These are phyloP conservation scores for Penicillium sp. DNA, from an alignment of 2,329 filamentous ascomycete species.

Conservation along the genomic window DNA sequence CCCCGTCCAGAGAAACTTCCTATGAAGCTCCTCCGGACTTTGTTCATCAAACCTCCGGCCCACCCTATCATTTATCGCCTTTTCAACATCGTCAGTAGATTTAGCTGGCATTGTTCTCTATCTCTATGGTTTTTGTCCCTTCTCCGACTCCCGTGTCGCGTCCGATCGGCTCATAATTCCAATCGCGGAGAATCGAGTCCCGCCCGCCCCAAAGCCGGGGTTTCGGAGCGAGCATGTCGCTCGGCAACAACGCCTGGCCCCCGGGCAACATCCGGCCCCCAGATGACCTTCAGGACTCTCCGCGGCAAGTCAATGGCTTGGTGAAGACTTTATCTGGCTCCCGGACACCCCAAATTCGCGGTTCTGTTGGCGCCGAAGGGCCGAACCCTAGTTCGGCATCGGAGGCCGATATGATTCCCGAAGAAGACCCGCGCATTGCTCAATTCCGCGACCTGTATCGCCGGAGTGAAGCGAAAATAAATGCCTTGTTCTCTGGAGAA, in stretches of 20 bases:
- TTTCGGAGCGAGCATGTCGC: constrained; percentile 57
- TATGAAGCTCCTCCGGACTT: constrained; percentile 32
- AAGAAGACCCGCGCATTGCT: constrained; percentile 65
- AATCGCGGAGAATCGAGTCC: constrained; percentile 46
- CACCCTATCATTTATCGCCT: constrained; percentile 33
- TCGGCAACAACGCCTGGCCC: constrained; percentile 66
- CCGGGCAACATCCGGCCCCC: constrained; percentile 57
- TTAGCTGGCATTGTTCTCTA: constrained; percentile 20
- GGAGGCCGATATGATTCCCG: constrained; percentile 56
- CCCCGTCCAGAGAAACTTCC: constrained; percentile 41
- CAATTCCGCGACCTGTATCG: constrained; percentile 75
- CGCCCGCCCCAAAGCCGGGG: constrained; percentile 46
- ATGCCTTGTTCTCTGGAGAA: constrained; percentile 63
- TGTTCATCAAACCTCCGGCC: constrained; percentile 39
- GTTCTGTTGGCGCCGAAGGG: constrained; percentile 45
- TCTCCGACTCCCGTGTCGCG: constrained; percentile 24
- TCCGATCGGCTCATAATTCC: constrained; percentile 33
- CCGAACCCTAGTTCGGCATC: constrained; percentile 48
- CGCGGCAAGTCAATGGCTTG: constrained; percentile 43
- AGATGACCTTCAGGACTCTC: constrained; percentile 54
- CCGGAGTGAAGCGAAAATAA: constrained; percentile 71
- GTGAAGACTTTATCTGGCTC: constrained; percentile 43
- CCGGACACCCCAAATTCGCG: constrained; percentile 44
- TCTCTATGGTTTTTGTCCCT: constrained; percentile 36
- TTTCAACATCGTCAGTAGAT: constrained; percentile 29